Percentiles rank a stretch among this genome's conserved stretches.
Evolutionary conservation across 1,284 basidiomycete genomes (phyloP).

Genomic region (Xerocomus amazonicus): DNA sequence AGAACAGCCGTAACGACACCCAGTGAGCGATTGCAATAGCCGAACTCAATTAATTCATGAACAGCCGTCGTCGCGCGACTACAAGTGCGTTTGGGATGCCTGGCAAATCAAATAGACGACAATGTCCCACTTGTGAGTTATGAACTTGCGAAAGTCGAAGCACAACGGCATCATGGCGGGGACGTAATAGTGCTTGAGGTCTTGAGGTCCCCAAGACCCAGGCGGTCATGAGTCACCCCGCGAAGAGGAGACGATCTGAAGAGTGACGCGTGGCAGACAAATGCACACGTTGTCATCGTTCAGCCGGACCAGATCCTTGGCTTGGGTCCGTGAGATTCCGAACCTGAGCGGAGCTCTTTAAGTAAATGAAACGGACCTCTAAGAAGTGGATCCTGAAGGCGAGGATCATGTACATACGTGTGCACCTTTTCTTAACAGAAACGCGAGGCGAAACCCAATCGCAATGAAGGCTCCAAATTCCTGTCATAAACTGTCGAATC

Average conservation of each 20-base stretch:
- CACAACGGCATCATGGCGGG: constrained; percentile 22
- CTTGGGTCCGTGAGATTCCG: constrained; percentile 30
- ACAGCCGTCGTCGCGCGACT: constrained; percentile 23
- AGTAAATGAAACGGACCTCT: constrained; percentile 33
- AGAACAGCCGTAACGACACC: constrained; percentile 29
- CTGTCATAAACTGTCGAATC: constrained; percentile 4
- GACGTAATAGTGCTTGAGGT: constrained; percentile 34
- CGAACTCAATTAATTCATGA: constrained; percentile 36
- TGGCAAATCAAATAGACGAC: constrained; percentile 32
- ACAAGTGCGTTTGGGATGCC: constrained; percentile 27
- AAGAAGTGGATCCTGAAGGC: constrained; percentile 30
- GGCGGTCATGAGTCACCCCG: constrained; percentile 22
- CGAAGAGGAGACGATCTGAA: constrained; percentile 20
- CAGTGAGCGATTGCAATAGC: constrained; percentile 31
- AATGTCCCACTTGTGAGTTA: constrained; percentile 29
- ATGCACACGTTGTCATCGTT: constrained; percentile 28
- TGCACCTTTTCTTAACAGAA: constrained; percentile 23
- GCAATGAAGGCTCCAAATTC: constrained; percentile 17
- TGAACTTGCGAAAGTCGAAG: constrained; percentile 29
- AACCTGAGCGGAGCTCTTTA: constrained; percentile 32
- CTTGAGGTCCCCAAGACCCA: constrained; percentile 23
- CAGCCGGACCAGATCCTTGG: constrained; percentile 35
- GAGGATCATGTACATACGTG: constrained; percentile 30
- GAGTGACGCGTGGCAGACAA: constrained; percentile 27
- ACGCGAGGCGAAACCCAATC: constrained; percentile 21